phyloP scores from a whole-genome alignment of 1,284 basidiomycete genomes.

The Austropuccinia psidii region DNA sequence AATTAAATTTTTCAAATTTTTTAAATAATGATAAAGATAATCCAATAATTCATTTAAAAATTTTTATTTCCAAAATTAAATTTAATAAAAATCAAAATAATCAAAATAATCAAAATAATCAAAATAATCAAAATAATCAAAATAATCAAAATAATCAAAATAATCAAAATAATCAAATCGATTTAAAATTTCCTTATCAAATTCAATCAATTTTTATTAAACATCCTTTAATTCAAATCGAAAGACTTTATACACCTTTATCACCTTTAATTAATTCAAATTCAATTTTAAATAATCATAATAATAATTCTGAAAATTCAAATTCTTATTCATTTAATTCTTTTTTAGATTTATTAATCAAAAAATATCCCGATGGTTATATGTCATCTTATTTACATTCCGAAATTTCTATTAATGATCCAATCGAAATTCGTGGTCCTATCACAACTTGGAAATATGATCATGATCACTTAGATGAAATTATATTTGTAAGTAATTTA shows the following conservation, averaged over 20 bases:
- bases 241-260: slow-evolving; percentile 30
- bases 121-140: no score
- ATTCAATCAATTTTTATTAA: slow-evolving; percentile 27
- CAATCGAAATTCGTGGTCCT: slow-evolving; percentile 30
- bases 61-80: no score
- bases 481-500: slow-evolving; percentile 18
- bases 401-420: background rate
- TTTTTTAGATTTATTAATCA: slow-evolving; percentile 22
- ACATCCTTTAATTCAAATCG: slow-evolving; percentile 32
- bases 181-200: no score
- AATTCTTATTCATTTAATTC: background rate
- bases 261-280: background rate
- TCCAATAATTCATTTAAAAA: no score
- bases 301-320: background rate
- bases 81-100: no score
- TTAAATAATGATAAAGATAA: no score
- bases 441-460: slow-evolving; percentile 16
- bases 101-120: no score
- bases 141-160: no score
- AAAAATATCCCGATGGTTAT: slow-evolving; percentile 22
- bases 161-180: no score
- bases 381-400: slow-evolving; percentile 1
- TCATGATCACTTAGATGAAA: slow-evolving; percentile 13
- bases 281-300: background rate
- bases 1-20: no score